phyloP scores from a whole-genome alignment of 371 early-diverging fungal genomes.

The Rhizopus stolonifer region DNA sequence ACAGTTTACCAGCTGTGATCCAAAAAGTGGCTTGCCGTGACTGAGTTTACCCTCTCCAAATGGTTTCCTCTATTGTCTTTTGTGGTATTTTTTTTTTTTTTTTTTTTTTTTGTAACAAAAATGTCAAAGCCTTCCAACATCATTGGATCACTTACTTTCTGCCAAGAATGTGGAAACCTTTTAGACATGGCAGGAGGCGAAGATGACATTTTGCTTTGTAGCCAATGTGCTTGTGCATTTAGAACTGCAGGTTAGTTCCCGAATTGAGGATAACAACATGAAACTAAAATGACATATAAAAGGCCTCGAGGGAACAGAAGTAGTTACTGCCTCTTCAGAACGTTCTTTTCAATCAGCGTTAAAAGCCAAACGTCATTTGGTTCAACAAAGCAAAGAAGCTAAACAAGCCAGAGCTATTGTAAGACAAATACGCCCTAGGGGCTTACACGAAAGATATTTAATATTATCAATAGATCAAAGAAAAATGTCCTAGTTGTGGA shows the following conservation, averaged over 20 bases:
- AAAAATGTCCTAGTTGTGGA: constrained; percentile 96
- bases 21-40: background rate
- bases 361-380: constrained; percentile 68
- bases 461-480: constrained; percentile 42
- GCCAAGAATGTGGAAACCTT: constrained; percentile 84
- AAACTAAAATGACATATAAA: background rate
- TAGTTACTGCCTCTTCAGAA: constrained; percentile 70
- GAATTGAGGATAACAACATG: constrained; percentile 32
- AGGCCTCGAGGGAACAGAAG: constrained; percentile 80
- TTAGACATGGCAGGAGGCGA: constrained; percentile 80
- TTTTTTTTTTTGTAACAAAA: constrained; percentile 3
- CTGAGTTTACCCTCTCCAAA: constrained; percentile 1
- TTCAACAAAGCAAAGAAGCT: constrained; percentile 58
- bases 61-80: constrained; percentile 8
- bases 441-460: too few species aligned
- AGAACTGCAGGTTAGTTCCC: constrained; percentile 41
- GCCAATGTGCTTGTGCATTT: constrained; percentile 72
- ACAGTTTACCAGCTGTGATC: too few species aligned
- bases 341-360: constrained; percentile 83
- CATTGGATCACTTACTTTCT: constrained; percentile 78
- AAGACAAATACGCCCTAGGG: too few species aligned
- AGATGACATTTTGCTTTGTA: constrained; percentile 74
- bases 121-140: constrained; percentile 30
- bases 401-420: constrained; percentile 75
- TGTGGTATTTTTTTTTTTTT: constrained; percentile 12